These are phyloP conservation scores for Hyphopichia pseudoburtonii DNA, from an alignment of 1,139 yeast genomes.

Conservation along the genomic window DNA sequence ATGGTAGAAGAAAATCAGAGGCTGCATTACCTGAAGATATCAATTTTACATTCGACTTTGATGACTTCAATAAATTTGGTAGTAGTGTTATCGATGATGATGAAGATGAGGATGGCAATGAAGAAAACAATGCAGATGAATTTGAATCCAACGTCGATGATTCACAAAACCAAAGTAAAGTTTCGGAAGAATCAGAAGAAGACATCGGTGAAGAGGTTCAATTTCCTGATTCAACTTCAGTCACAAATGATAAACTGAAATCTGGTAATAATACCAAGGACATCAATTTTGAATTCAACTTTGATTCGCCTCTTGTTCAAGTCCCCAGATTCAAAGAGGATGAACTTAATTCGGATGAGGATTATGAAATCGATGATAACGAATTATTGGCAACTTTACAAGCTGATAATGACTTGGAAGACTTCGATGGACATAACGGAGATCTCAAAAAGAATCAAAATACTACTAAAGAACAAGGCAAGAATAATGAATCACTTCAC, in stretches of 20 bases:
- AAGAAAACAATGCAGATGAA: constrained; percentile 11
- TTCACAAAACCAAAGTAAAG: constrained; percentile 22
- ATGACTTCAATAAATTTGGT: constrained; percentile 23
- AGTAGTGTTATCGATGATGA: constrained; percentile 17
- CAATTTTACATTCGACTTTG: constrained; percentile 60
- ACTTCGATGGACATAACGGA: constrained; percentile 29
- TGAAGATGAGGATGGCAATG: constrained; percentile 16
- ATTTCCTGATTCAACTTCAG: constrained; percentile 3
- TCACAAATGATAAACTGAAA: constrained; percentile 1
- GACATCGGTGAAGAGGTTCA: constrained; percentile 70
- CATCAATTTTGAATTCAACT: constrained; percentile 35
- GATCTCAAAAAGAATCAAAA: constrained; percentile 12
- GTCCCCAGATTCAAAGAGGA: constrained; percentile 55
- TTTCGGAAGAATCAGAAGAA: constrained; percentile 41
- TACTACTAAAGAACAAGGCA: background rate
- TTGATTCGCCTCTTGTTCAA: constrained; percentile 36
- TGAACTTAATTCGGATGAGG: constrained; percentile 62
- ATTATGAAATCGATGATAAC: constrained; percentile 71
- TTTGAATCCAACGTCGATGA: constrained; percentile 6
- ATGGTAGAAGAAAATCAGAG: constrained; percentile 40
- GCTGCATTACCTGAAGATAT: constrained; percentile 49
- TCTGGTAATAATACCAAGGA: constrained; percentile 7
- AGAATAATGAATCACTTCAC: constrained; percentile 5
- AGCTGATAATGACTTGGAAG: constrained; percentile 61
- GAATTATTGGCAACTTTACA: constrained; percentile 68